These are phyloP conservation scores for Aspergillus jensenii DNA, from an alignment of 2,329 filamentous ascomycete species.

Conservation along the genomic window DNA sequence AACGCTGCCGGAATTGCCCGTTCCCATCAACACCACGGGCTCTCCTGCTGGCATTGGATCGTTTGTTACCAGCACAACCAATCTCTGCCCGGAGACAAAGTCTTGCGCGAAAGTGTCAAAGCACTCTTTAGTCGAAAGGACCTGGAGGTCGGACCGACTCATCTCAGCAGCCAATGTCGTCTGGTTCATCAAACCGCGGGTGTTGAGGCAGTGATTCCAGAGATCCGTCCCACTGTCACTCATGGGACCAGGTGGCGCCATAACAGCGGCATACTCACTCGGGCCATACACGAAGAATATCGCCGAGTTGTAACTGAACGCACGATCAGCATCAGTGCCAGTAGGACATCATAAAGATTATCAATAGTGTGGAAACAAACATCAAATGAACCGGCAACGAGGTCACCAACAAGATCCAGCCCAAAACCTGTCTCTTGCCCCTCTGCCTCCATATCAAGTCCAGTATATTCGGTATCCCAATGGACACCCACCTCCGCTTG, in stretches of 20 bases:
- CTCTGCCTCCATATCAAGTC: background rate
- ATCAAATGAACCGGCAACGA: conserved; percentile 8
- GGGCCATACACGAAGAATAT: background rate
- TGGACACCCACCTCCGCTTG: conserved; percentile 42
- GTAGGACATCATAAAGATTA: background rate
- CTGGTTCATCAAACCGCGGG: background rate
- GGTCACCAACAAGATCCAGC: background rate
- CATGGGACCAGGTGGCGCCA: background rate
- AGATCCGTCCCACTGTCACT: background rate
- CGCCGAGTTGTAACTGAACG: conserved; percentile 8
- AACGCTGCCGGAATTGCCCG: background rate
- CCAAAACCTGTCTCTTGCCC: background rate
- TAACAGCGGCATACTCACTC: background rate
- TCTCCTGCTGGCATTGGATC: background rate
- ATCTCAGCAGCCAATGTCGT: background rate
- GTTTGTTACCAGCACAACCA: conserved; percentile 2
- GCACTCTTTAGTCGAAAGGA: conserved; percentile 2
- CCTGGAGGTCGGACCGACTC: background rate
- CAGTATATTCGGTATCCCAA: conserved; percentile 32
- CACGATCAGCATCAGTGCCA: background rate
- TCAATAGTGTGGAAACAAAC: background rate
- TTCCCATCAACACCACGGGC: background rate
- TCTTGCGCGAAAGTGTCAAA: conserved; percentile 3
- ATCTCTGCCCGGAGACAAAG: background rate
- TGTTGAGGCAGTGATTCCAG: background rate